These are phyloP conservation scores for Phytophthora foliorum DNA, from an alignment of 352 stramenopile genomes.

Conservation along the genomic window DNA sequence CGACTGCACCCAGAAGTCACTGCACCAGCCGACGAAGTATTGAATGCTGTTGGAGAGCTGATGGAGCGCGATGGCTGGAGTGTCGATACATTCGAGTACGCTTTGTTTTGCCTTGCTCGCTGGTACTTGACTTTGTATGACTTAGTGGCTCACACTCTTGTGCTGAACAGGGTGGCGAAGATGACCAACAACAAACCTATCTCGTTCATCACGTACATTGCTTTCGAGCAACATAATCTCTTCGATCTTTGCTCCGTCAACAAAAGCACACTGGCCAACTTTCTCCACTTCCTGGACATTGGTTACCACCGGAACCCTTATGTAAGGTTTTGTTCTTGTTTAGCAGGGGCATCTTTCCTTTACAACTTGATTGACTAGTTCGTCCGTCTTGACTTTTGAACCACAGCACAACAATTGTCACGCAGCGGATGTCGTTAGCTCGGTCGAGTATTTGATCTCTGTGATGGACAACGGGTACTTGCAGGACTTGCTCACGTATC, in stretches of 20 bases:
- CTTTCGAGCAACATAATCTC: slow-evolving; percentile 87
- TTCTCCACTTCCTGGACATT: slow-evolving; percentile 83
- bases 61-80: slow-evolving; percentile 84
- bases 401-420: slow-evolving; percentile 85
- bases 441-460: slow-evolving; percentile 84
- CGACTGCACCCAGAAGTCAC: slow-evolving; percentile 72
- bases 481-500: slow-evolving; percentile 81
- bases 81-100: slow-evolving; percentile 77
- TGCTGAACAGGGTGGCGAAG: slow-evolving; percentile 55
- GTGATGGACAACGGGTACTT: slow-evolving; percentile 86
- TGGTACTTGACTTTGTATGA: neutral
- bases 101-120: slow-evolving; percentile 2
- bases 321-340: slow-evolving; percentile 44
- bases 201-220: slow-evolving; percentile 86
- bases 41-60: slow-evolving; percentile 73
- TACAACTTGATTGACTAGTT: slow-evolving; percentile 7
- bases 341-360: slow-evolving; percentile 1
- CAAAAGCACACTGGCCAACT: slow-evolving; percentile 82
- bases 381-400: slow-evolving; percentile 27
- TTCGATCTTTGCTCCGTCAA: slow-evolving; percentile 80
- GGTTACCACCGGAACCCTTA: slow-evolving; percentile 87
- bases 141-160: slow-evolving; percentile 14
- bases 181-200: slow-evolving; percentile 79
- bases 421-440: slow-evolving; percentile 83
- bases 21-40: slow-evolving; percentile 61